A percentile compares a stretch with the other conserved stretches of the same genome.
These are phyloP conservation scores for Penicillium sp. DNA, from an alignment of 2,329 filamentous ascomycete species.

Conservation along the genomic window DNA sequence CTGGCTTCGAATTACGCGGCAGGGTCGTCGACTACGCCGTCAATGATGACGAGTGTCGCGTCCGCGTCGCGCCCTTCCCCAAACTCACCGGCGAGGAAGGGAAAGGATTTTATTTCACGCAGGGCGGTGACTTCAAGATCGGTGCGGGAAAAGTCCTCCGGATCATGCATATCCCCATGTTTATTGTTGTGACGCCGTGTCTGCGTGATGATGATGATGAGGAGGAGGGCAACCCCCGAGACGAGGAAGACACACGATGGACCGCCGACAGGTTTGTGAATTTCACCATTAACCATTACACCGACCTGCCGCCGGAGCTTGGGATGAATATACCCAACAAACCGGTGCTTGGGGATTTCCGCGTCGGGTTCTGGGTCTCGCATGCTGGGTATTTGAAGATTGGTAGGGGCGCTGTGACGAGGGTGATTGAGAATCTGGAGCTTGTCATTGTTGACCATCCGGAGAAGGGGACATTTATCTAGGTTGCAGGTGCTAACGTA, in stretches of 20 bases:
- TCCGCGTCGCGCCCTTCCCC: not conserved
- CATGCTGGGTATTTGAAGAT: not conserved
- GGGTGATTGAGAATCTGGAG: not conserved
- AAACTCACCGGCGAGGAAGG: not conserved
- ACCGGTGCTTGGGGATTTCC: not conserved
- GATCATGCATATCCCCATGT: not conserved
- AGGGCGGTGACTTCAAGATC: not conserved
- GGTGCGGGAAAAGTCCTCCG: not conserved
- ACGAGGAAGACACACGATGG: too few relatives aligned
- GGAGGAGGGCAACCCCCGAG: too few relatives aligned
- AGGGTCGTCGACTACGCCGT: not conserved
- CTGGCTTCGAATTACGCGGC: not conserved
- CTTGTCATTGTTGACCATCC: not conserved
- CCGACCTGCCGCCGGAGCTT: not conserved
- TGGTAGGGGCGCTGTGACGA: not conserved
- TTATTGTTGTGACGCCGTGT: not conserved
- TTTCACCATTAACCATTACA: too few relatives aligned
- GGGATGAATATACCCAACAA: not conserved
- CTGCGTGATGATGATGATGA: too few relatives aligned
- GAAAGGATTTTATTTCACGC: not conserved
- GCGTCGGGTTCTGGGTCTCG: not conserved
- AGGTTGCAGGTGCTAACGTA: not conserved
- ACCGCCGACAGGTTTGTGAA: too few relatives aligned
- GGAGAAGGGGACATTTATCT: not conserved
- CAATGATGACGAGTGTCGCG: not conserved